Evolutionary conservation across 345 rosid genomes (phyloP).

Genomic region (Zanthoxylum bungeanum): DNA sequence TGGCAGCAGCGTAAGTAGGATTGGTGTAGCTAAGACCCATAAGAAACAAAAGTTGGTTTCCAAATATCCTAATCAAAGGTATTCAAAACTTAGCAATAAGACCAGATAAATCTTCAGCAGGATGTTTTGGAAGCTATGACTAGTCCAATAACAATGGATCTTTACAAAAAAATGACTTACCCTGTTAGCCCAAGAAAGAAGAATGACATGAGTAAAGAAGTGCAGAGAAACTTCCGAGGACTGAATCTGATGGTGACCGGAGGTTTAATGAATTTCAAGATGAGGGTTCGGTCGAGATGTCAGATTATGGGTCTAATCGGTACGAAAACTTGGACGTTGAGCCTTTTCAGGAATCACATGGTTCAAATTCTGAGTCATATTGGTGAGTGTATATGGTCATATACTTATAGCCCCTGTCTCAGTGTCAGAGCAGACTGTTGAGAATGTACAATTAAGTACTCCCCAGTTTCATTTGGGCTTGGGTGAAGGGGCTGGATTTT

Average conservation of each 20-base stretch:
- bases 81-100: slow-evolving; percentile 15
- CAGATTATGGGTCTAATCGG: slow-evolving; percentile 54
- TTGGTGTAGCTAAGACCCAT: slow-evolving; percentile 92
- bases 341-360: slow-evolving; percentile 42
- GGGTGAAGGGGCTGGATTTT: slow-evolving; percentile 61
- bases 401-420: slow-evolving; percentile 75
- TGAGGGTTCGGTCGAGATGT: slow-evolving; percentile 41
- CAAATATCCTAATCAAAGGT: slow-evolving; percentile 70
- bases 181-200: slow-evolving; percentile 91
- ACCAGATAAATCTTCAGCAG: not conserved
- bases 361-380: slow-evolving; percentile 65
- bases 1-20: slow-evolving; percentile 98
- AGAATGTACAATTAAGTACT: slow-evolving; percentile 50
- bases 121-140: too few species aligned
- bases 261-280: slow-evolving; percentile 75
- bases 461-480: slow-evolving; percentile 88
- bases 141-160: slow-evolving; percentile 5
- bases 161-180: slow-evolving; percentile 36
- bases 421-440: slow-evolving; percentile 56
- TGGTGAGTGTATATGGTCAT: slow-evolving; percentile 86
- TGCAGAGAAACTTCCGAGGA: slow-evolving; percentile 44
- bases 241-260: slow-evolving; percentile 63
- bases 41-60: slow-evolving; percentile 94
- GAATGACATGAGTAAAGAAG: slow-evolving; percentile 52
- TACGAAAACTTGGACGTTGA: slow-evolving; percentile 50